A percentile compares a stretch with the other conserved stretches of the same genome.
Conservation (phyloP, 805 yeast genomes). For the Candida broadrunensis region DNA sequence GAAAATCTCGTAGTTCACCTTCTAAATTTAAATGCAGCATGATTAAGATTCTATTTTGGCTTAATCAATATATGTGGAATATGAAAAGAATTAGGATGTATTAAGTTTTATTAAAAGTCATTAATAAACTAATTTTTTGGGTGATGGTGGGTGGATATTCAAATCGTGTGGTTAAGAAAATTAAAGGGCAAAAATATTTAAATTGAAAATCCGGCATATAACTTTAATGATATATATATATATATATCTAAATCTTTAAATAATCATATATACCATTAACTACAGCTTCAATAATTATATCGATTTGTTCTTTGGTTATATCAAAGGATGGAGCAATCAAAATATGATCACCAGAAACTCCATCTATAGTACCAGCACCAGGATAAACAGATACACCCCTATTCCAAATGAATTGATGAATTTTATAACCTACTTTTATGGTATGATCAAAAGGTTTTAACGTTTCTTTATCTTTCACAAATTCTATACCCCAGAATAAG, state of each 20-base stretch:
- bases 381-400: conserved; percentile 48
- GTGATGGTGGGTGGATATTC: too few relatives aligned
- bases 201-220: background rate
- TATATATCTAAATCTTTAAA: background rate
- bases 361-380: conserved; percentile 28
- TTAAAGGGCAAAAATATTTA: too few relatives aligned
- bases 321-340: conserved; percentile 42
- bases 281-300: conserved; percentile 44
- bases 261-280: background rate
- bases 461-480: conserved; percentile 49
- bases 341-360: conserved; percentile 38
- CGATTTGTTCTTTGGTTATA: conserved; percentile 29
- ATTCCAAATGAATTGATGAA: conserved; percentile 30
- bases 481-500: conserved; percentile 54
- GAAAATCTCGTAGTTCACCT: conserved; percentile 22
- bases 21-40: conserved; percentile 9
- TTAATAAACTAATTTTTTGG: too few relatives aligned
- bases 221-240: background rate
- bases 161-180: too few relatives aligned
- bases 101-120: too few relatives aligned
- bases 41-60: too few relatives aligned
- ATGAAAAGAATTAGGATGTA: too few relatives aligned
- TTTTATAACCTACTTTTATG: conserved; percentile 32
- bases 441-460: conserved; percentile 44
- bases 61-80: too few relatives aligned